A percentile compares a stretch with the other conserved stretches of the same genome.
These are phyloP conservation scores for Aspergillus proliferans DNA, from an alignment of 2,329 filamentous ascomycete genomes.

Conservation along the genomic window DNA sequence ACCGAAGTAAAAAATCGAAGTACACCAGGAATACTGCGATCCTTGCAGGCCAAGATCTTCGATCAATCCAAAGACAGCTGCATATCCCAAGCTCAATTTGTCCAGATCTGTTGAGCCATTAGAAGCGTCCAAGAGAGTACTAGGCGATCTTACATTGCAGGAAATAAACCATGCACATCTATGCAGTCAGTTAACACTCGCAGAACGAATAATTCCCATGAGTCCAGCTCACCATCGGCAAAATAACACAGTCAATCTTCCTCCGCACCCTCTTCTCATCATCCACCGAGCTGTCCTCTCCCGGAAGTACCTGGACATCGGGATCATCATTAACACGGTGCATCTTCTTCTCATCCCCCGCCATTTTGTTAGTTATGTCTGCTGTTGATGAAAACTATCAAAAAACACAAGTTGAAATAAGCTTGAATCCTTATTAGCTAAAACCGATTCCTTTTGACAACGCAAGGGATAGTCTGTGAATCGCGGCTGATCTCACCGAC, in stretches of 20 bases:
- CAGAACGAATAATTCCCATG: background rate
- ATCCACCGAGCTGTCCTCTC: slow-evolving; percentile 1
- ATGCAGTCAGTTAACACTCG: background rate
- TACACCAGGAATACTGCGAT: slow-evolving; percentile 45
- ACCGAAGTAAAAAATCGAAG: slow-evolving; percentile 27
- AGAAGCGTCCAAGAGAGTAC: background rate
- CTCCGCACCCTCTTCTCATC: slow-evolving; percentile 13
- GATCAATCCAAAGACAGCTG: slow-evolving; percentile 37
- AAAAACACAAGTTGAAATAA: too few relatives aligned
- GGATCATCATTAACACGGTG: too few relatives aligned
- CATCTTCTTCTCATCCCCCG: too few relatives aligned
- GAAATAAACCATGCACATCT: slow-evolving; percentile 39
- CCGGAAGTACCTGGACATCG: too few relatives aligned
- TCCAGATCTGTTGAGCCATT: slow-evolving; percentile 37
- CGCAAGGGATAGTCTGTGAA: too few relatives aligned
- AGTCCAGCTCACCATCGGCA: slow-evolving; percentile 14
- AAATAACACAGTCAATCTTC: slow-evolving; percentile 17
- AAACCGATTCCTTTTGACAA: too few relatives aligned
- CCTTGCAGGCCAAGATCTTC: slow-evolving; percentile 41
- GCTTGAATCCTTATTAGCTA: too few relatives aligned
- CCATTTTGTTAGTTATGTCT: too few relatives aligned
- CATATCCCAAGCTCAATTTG: slow-evolving; percentile 44
- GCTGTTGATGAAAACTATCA: too few relatives aligned
- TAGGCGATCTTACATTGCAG: slow-evolving; percentile 25
- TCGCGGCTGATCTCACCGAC: too few relatives aligned